A percentile compares a stretch with the other conserved stretches of the same genome.
These are phyloP conservation scores for Epichloe sp. DNA, from an alignment of 2,329 filamentous ascomycete genomes.

Conservation along the genomic window DNA sequence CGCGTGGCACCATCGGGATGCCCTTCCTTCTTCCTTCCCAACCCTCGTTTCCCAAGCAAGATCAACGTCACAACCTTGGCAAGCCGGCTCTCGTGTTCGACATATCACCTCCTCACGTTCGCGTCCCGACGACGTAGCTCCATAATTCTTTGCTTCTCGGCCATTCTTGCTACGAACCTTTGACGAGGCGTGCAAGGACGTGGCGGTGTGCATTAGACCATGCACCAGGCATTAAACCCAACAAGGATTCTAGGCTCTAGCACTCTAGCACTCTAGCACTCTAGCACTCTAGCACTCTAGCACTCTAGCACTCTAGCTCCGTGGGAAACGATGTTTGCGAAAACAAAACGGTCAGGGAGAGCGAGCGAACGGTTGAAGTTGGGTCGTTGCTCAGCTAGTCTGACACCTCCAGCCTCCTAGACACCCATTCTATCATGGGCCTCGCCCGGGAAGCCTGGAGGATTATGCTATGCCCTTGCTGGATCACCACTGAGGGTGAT, in stretches of 20 bases:
- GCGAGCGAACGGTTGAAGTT: neutral
- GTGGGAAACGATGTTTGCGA: neutral
- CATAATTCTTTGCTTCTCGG: neutral
- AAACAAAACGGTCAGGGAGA: neutral
- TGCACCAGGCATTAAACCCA: neutral
- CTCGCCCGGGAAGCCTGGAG: neutral
- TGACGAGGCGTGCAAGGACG: neutral
- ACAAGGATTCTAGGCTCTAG: neutral
- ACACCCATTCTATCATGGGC: no score
- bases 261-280: neutral
- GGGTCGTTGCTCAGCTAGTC: neutral
- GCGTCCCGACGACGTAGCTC: neutral
- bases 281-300: neutral
- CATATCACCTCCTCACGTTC: neutral
- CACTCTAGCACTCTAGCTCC: neutral
- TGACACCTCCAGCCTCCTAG: neutral
- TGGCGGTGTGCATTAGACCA: conserved; percentile 5
- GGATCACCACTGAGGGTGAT: neutral
- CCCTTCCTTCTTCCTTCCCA: neutral
- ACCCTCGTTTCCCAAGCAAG: neutral
- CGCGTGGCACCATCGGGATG: neutral
- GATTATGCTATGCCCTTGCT: neutral
- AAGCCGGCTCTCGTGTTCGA: neutral
- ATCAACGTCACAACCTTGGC: neutral
- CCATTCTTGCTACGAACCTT: neutral